Base-by-base conservation (phyloP, 2,329 filamentous ascomycete species). In the Fusarium phyllophilum region DNA sequence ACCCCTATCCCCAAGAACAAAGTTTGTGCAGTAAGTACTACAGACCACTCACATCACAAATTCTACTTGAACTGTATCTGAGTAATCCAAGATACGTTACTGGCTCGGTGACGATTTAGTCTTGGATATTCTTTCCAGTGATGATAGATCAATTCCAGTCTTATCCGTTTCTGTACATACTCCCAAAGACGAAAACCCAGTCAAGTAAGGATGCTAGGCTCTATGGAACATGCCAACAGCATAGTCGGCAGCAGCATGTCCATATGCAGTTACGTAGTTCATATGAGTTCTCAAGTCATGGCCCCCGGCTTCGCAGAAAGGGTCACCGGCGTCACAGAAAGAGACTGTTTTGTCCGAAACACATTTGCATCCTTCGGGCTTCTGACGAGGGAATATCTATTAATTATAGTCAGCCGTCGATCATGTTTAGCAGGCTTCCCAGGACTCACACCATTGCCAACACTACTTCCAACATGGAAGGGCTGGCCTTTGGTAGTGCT, bases 221-320 rank as follows among this genome's bases (percentile, higher is more conserved):
- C n/a, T 31, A 54, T 68, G 36, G 22, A 72, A 68, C 62, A 68
- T 69, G 11, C 60, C 31, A 13, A 75, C 58, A 13, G 57, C 61
- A 49, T 68, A 76, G 3, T 70, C 73, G 15, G 38, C 46, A 29
- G 75, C 75, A 29, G 34, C 18, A 29, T 62, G 46, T 12, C 63
- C 75, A 41, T 74, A 76, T 33, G 29, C 49, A 6, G 58, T 36
- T 14, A 77, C 73, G 9, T 77, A 77, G 62, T 64, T 70, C 68
- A 76, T 63, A n/a, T 77, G 75, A 22, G 68, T 59, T 13, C 55
- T 75, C 36, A 77, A 45, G 14, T 72, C 62, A 8, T 64, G 44
- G 18, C 73, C 66, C 7, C 75, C 75, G 17, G 66, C 70, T 7
- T 77, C 70, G 8, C 75, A 77, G 51, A 76, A 77, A 51, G 70